Base-by-base conservation (phyloP, 139 green algal species). In the Tetradesmus lagerheimii region DNA sequence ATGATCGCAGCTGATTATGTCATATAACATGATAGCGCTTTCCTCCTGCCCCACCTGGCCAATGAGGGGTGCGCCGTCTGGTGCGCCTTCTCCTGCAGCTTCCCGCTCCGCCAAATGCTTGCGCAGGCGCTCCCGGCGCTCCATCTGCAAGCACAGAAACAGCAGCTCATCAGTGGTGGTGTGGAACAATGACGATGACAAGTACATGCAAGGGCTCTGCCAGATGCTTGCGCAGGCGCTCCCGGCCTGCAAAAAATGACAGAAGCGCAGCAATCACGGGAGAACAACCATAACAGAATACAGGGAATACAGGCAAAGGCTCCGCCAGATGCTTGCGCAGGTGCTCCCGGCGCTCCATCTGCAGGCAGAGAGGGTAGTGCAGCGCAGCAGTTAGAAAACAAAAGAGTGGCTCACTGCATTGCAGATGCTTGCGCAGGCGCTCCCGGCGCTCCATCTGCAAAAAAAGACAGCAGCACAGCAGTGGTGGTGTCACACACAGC, bases 321-420 rank as follows among this genome's bases (percentile, higher is more conserved):
- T n/a, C n/a, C n/a, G n/a, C n/a, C 67, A 99, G 75, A 1, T 98
- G 66, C 43, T 94, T 93, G 27, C 96, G 92, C 83, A 99, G 93
- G 3, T 98, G 95, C 38, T 99, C 98, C 1, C 97, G 93, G 1
- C 98, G 92, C 89, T 99, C 98, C 92, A 97, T 95, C 96, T 98
- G 92, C 16, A 81, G 2, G 18, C 15, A 18, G 12, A n/a, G n/a
- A 41, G 43, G 41, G n/a, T n/a, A n/a, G n/a, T n/a, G 79, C 25
- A 67, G 75, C 75, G 50, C n/a, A 80, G 34, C 34, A n/a, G 5
- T 27, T n/a, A n/a, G n/a, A n/a, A n/a, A n/a, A n/a, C n/a, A n/a
- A n/a, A n/a, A n/a, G n/a, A n/a, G n/a, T n/a, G n/a, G n/a, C n/a
- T n/a, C n/a, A n/a, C n/a, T 92, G 1, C 98, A 91, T 88, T 99